A percentile compares a stretch with the other conserved stretches of the same genome.
Conservation (phyloP, 2,329 filamentous ascomycete species). For the Dryadomyces quercus-mongolicae region DNA sequence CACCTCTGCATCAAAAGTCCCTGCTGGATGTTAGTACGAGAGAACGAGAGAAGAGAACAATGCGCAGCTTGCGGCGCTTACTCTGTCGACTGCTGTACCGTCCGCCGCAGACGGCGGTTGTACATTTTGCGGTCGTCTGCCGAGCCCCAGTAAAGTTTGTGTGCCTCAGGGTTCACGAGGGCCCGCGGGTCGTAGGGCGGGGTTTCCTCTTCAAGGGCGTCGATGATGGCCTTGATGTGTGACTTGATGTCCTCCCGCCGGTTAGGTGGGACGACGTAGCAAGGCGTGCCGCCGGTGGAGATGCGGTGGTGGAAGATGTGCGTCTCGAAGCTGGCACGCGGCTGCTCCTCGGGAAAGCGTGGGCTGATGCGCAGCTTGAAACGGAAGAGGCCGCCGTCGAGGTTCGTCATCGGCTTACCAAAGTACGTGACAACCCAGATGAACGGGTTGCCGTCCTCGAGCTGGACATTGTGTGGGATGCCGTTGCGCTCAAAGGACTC, state of each 20-base stretch:
- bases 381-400: conserved; percentile 82
- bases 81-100: conserved; percentile 59
- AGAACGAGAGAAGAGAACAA: background rate
- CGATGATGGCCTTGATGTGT: conserved; percentile 75
- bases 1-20: conserved; percentile 4
- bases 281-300: conserved; percentile 66
- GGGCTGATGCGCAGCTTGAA: conserved; percentile 72
- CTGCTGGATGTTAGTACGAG: conserved; percentile 7
- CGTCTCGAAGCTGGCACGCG: conserved; percentile 69
- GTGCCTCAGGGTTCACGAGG: conserved; percentile 74
- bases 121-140: conserved; percentile 73
- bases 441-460: conserved; percentile 77
- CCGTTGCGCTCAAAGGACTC: conserved; percentile 62
- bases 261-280: conserved; percentile 55
- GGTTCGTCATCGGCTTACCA: conserved; percentile 80
- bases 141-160: conserved; percentile 75
- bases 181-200: conserved; percentile 85
- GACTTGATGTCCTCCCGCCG: conserved; percentile 64
- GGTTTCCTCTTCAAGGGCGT: conserved; percentile 72
- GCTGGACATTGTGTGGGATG: conserved; percentile 60
- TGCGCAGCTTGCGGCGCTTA: conserved; percentile 21
- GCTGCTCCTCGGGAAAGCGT: conserved; percentile 78
- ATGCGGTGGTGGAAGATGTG: conserved; percentile 82
- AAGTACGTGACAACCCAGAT: conserved; percentile 84
- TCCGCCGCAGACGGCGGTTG: conserved; percentile 66